Evolutionary conservation across 331 rosid species (phyloP).

Genomic region (Quercus lobata): DNA sequence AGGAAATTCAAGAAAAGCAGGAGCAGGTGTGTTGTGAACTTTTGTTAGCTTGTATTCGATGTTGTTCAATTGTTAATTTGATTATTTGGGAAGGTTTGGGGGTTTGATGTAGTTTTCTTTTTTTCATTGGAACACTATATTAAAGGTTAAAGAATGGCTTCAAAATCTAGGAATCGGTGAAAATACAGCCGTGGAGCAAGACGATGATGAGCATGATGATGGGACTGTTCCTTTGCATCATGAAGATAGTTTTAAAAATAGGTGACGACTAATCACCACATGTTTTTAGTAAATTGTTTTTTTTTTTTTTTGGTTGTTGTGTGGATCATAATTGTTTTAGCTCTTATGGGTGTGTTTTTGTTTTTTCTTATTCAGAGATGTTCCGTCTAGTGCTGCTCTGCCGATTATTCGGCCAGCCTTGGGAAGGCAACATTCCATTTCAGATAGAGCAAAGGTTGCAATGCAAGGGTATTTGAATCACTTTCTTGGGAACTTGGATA

Average conservation of each 20-base stretch:
- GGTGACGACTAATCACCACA: conserved; percentile 35
- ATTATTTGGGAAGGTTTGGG: conserved; percentile 45
- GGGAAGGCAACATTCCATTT: conserved; percentile 85
- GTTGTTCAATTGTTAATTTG: conserved; percentile 22
- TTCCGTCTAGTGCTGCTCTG: conserved; percentile 96
- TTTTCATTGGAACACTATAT: conserved; percentile 67
- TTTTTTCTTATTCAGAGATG: conserved; percentile 67
- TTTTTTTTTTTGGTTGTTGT: background rate
- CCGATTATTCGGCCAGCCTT: conserved; percentile 96
- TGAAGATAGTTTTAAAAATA: conserved; percentile 73
- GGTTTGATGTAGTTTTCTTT: conserved; percentile 59
- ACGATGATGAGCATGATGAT: conserved; percentile 76
- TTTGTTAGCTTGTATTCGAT: background rate
- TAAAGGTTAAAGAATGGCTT: conserved; percentile 99
- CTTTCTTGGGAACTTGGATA: conserved; percentile 87
- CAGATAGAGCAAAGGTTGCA: conserved; percentile 89
- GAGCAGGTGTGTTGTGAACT: conserved; percentile 65
- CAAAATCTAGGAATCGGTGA: conserved; percentile 99
- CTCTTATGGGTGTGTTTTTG: conserved; percentile 24
- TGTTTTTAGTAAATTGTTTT: background rate
- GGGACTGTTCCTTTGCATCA: conserved; percentile 63
- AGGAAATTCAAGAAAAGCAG: conserved; percentile 95
- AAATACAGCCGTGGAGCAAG: conserved; percentile 59
- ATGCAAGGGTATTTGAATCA: conserved; percentile 99
- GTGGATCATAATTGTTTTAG: conserved; percentile 15